Base-by-base conservation (phyloP, 768 basidiomycete genomes). In the Psilocybe subaeruginosa region DNA sequence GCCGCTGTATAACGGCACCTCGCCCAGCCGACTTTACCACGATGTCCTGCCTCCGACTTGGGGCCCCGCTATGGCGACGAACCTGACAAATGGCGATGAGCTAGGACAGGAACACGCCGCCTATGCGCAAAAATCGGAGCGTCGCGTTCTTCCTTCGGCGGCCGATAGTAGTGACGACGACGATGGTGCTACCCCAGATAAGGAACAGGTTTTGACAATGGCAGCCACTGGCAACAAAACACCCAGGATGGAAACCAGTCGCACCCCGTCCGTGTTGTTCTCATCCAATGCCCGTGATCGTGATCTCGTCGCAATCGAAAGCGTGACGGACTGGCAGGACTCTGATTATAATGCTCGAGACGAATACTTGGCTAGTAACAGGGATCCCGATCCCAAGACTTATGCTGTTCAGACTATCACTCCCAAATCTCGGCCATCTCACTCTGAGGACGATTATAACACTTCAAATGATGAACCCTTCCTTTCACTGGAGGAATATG, bases 401-500 rank as follows among this genome's bases (percentile, higher is more conserved):
- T 16, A 53, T 31, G 8, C 31, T 9, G 6, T 14, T 31, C 31
- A 31, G 8, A 9, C 14, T 35, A 17, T 8, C 3, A 5, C 31
- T 4, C 51, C 14, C 16, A 33, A 33, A 53, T n/a, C n/a, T 4
- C 16, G 5, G 4, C 11, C 16, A 35, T 35, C 29, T 35, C 16
- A 33, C 16, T 33, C 33, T 17, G 7, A 35, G 47, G 19, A 27
- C 19, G 31, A 53, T 12, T 8, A 35, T 53, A 31, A 35, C 14
- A 43, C 7, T 6, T 43, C 14, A 5, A 14, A 19, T 11, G 46
- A 56, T 9, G 43, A 46, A 3, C 56, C 56, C 2, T 56, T 56
- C 19, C 45, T 56, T 47, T 57, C 56, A 17, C 9, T 56, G 29
- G 45, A 56, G 45, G 55, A 56, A 31, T 47, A 30, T 33, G 56